Percentiles rank a stretch among this genome's conserved stretches.
Conservation (phyloP, 768 basidiomycete species). For the Tubosaeta brunneosetosa region DNA sequence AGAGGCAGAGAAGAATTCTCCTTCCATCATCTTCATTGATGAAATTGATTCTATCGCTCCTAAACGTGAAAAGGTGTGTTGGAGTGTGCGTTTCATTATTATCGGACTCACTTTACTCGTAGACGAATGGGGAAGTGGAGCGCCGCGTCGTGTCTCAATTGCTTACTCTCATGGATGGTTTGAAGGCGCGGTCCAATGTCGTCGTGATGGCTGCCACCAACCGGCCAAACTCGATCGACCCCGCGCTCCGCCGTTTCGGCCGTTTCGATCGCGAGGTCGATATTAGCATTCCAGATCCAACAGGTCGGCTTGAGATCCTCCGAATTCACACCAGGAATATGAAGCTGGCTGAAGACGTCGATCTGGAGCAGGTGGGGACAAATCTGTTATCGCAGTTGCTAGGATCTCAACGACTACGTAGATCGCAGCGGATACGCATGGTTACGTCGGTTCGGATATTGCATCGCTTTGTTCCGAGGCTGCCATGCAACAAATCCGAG, state of each 20-base stretch:
- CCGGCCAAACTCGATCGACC: slow-evolving; percentile 98
- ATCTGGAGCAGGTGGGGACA: slow-evolving; percentile 77
- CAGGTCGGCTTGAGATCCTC: slow-evolving; percentile 96
- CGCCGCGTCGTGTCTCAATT: slow-evolving; percentile 98
- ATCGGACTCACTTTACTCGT: slow-evolving; percentile 4
- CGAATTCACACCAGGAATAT: slow-evolving; percentile 99
- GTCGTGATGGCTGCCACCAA: slow-evolving; percentile 99
- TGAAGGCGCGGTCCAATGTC: slow-evolving; percentile 97
- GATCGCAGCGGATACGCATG: slow-evolving; percentile 99
- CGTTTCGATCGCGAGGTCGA: slow-evolving; percentile 99
- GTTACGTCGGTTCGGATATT: slow-evolving; percentile 97
- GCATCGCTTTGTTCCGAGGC: slow-evolving; percentile 98
- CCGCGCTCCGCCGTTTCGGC: slow-evolving; percentile 96
- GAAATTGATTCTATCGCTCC: slow-evolving; percentile 99
- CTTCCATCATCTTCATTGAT: slow-evolving; percentile 99
- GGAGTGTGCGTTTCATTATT: background rate
- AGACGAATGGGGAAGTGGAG: slow-evolving; percentile 99
- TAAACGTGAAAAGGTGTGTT: slow-evolving; percentile 92
- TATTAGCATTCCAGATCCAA: slow-evolving; percentile 98
- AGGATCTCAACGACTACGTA: slow-evolving; percentile 28
- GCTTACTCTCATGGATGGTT: slow-evolving; percentile 97
- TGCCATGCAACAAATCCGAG: slow-evolving; percentile 99
- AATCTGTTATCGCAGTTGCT: background rate
- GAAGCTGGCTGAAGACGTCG: slow-evolving; percentile 96
- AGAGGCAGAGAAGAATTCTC: slow-evolving; percentile 99